Evolutionary conservation across 257 asterid genomes (phyloP).

Genomic region (Knoxia roxburghii): DNA sequence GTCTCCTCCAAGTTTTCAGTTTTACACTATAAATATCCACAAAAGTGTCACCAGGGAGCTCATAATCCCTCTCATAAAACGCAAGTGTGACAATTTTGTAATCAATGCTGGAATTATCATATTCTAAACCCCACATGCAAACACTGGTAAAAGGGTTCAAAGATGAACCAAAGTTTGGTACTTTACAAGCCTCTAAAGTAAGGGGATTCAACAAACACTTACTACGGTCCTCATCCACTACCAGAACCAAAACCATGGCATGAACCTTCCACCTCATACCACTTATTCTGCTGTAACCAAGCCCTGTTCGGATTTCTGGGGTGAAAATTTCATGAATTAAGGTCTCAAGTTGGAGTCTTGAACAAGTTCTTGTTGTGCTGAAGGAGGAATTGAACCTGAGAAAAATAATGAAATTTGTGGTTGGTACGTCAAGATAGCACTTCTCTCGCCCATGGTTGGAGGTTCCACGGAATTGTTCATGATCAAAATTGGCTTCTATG

Average conservation of each 20-base stretch:
- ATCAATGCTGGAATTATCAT: conserved; percentile 32
- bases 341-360: too few relatives aligned
- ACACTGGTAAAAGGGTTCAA: conserved; percentile 11
- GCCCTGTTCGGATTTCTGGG: too few relatives aligned
- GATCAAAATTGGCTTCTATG: conserved; percentile 96
- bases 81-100: conserved; percentile 41
- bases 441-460: conserved; percentile 62
- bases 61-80: too few relatives aligned
- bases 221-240: conserved; percentile 5
- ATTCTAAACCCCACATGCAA: conserved; percentile 38
- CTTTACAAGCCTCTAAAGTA: conserved; percentile 19
- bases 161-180: conserved; percentile 24
- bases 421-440: conserved; percentile 84
- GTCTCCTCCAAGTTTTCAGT: too few relatives aligned
- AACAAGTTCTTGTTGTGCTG: too few relatives aligned
- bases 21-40: too few relatives aligned
- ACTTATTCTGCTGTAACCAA: not conserved
- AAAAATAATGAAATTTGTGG: conserved; percentile 56
- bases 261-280: conserved; percentile 23
- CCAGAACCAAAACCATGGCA: conserved; percentile 30
- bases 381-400: not conserved
- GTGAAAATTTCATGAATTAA: too few relatives aligned
- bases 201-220: conserved; percentile 32
- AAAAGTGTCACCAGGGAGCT: too few relatives aligned
- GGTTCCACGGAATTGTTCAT: conserved; percentile 92